Conservation (phyloP, 331 rosid species). For the Telfairia occidentalis region DNA sequence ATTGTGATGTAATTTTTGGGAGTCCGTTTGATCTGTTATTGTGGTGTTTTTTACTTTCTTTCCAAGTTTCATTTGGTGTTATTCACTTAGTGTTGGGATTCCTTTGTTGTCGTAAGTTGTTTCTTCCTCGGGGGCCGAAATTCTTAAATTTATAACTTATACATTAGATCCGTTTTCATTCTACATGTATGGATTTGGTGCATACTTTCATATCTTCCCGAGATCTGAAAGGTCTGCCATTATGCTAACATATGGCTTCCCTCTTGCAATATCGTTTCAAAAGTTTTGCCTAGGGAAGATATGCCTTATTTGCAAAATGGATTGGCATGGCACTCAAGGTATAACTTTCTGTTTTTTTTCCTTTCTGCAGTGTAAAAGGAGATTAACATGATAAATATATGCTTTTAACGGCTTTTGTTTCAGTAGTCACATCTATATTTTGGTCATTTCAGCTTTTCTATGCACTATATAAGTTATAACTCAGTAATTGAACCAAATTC, state of each 20-base stretch:
- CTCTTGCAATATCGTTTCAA: conserved; percentile 98
- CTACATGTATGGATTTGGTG: conserved; percentile 85
- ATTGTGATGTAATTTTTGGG: not conserved
- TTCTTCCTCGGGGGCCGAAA: conserved; percentile 4
- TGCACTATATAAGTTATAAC: not conserved
- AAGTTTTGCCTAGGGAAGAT: too few relatives aligned
- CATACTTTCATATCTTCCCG: conserved; percentile 78
- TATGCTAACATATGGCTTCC: conserved; percentile 93
- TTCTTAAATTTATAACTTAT: not conserved
- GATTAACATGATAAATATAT: not conserved
- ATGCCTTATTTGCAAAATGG: too few relatives aligned
- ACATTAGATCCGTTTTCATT: conserved; percentile 5
- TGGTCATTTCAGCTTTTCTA: not conserved
- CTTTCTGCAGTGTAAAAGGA: not conserved
- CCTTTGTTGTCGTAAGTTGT: conserved; percentile 58
- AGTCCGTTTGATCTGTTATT: not conserved
- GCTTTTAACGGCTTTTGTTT: not conserved
- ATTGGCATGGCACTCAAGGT: conserved; percentile 99
- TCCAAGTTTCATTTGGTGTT: conserved; percentile 78
- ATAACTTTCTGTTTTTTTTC: conserved; percentile 6
- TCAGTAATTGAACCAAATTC: not conserved
- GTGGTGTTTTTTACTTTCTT: not conserved
- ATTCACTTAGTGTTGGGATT: conserved; percentile 65
- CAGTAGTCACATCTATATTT: not conserved
- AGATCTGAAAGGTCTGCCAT: conserved; percentile 97